Base-by-base conservation (phyloP, 805 yeast genomes). In the Candida broadrunensis region DNA sequence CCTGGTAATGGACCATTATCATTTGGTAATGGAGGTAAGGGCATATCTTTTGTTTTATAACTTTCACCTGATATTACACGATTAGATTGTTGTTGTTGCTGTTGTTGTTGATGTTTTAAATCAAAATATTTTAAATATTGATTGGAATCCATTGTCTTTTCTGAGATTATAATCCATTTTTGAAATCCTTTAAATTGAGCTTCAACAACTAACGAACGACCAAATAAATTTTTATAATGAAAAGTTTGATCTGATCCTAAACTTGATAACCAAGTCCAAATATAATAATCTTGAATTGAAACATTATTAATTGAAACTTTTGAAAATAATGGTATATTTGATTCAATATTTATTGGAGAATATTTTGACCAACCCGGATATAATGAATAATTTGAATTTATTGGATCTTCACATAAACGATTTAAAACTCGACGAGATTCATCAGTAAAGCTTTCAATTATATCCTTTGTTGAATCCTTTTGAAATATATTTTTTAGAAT, bases 221-320 rank as follows among this genome's bases (percentile, higher is more conserved):
- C 96, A 66, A 88, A 88, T 1, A 83, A 60, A 24, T 75, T 74
- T 58, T 85, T 85, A 50, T 80, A 80, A 18, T 68, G 60, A 24
- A 74, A 70, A 0, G 88, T 78, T 54, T 86, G 85, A 55, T 88
- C 96, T 24, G 81, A 73, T 0, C 87, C 87, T 18, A 88, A 57
- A 2, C 88, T 76, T 1, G 89, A 79, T 54, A 88, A 68, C 96
- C 96, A 88, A 0, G 96, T 78, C 96, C 96, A 88, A 21, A 88
- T 86, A 54, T 83, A 88, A 59, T 85, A 88, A 59, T 88, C 96
- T 59, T 87, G 95, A 15, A 88, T 78, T 5, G 86, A 74, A 1
- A 85, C 83, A 44, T 85, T 75, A 7, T 77, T 65, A 8, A 86
- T 67, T 34, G 56, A 45, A 15, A 65, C 56, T 41, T 61, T 63